Base-by-base conservation (phyloP, 169 alveolate genomes). In the Plasmodium inui region DNA sequence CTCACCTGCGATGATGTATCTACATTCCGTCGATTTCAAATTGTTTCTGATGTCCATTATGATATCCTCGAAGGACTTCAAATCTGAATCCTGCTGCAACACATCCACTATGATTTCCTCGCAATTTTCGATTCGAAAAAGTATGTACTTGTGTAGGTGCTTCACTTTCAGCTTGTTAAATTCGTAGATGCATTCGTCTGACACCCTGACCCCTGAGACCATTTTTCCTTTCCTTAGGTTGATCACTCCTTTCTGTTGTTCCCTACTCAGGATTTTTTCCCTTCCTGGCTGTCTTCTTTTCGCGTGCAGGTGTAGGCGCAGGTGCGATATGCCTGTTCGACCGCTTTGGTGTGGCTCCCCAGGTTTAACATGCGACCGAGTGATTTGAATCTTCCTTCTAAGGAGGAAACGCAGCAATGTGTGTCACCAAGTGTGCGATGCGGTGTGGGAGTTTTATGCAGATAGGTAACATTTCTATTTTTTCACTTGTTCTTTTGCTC, bases 1-100 rank as follows among this genome's bases (percentile, higher is more conserved):
- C 55, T n/a, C 55, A 89, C 94, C 94, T n/a, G 94, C 94, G 44
- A 89, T 61, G 19, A 89, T 89, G 39, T 89, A 89, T 89, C 94
- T 78, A 89, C 94, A 89, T 80, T 89, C 94, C 3, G 88, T 89
- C 46, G 39, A 39, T 41, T 89, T 89, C 50, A 89, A 89, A 79
- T 67, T 34, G 30, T 89, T 89, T 41, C 82, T 89, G 19, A 89
- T 89, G 53, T 67, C 41, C 28, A 79, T 89, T 79, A 89, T 89
- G 37, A 89, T 89, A 53, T 89, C 89, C 26, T 79, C 84, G n/a
- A 73, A 79, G 71, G 61, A 89, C 67, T 41, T 78, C 28, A 89
- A 89, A 2, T 79, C 86, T 14, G 67, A 6, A 78, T 89, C 94
- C 50, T 89, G 84, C 39, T 89, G 90, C 73, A 89, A 67, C 34